Conservation (phyloP, 2,329 filamentous ascomycete genomes). For the Nigrospora sphaerica region DNA sequence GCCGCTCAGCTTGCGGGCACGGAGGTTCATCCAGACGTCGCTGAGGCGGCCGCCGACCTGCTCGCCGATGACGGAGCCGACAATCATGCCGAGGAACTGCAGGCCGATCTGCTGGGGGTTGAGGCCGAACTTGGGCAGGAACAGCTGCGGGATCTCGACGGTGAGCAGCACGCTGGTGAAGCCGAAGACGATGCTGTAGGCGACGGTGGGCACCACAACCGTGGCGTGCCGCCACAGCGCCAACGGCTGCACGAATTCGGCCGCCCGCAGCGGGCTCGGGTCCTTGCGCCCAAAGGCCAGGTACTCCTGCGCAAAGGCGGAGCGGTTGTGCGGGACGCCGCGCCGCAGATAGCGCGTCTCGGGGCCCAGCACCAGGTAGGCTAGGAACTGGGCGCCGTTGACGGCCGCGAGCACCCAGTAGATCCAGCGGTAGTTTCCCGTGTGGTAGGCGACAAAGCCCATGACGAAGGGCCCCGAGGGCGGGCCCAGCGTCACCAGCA, state of each 20-base stretch:
- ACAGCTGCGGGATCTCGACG: constrained; percentile 53
- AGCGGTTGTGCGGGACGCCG: constrained; percentile 22
- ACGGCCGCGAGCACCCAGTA: constrained; percentile 51
- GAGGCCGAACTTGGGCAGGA: constrained; percentile 47
- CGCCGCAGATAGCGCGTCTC: constrained; percentile 46
- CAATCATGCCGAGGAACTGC: constrained; percentile 48
- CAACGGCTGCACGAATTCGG: constrained; percentile 44
- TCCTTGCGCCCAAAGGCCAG: constrained; percentile 42
- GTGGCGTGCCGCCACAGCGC: constrained; percentile 33
- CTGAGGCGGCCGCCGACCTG: constrained; percentile 46
- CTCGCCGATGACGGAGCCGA: constrained; percentile 51
- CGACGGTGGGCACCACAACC: constrained; percentile 40
- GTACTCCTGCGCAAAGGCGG: constrained; percentile 37
- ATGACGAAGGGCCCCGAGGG: constrained; percentile 26
- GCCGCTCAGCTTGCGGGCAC: constrained; percentile 19
- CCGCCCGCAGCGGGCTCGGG: constrained; percentile 35
- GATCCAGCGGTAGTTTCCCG: constrained; percentile 48
- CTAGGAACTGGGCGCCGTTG: constrained; percentile 48
- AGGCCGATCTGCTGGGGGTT: constrained; percentile 51
- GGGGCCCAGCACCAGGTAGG: constrained; percentile 47
- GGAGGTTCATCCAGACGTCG: constrained; percentile 43
- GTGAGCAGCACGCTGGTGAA: constrained; percentile 46
- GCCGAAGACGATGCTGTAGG: constrained; percentile 51
- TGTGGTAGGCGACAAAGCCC: constrained; percentile 38
- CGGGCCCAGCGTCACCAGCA: constrained; percentile 18